Base-by-base conservation (phyloP, 1,284 basidiomycete species). In the Puccinia polysora region DNA sequence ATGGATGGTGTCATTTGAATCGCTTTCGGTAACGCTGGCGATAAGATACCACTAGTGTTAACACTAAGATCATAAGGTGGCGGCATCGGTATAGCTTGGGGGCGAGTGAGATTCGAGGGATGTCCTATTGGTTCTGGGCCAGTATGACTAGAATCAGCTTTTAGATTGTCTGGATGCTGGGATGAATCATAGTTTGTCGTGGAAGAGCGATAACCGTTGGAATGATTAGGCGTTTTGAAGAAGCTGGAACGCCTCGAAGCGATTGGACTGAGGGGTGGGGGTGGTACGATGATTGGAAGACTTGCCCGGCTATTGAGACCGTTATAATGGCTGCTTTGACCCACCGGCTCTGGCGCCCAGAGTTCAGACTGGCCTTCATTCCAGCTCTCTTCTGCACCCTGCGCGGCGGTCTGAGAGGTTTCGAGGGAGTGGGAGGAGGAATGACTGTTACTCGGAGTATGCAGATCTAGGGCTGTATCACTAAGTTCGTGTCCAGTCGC, bases 1-100 rank as follows among this genome's bases (percentile, higher is more conserved):
- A 82, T 81, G 7, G 79, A 79, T 2, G 80, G 81, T 7, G 81
- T 81, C 77, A 81, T 80, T 50, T 65, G 63, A 18, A 52, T 65
- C 20, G 36, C 43, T 23, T 53, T 53, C 23, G 63, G 49, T 1
- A 65, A 34, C 15, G 45, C 34, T 20, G 63, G 63, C 20, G 63
- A 65, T 15, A 53, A 32, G 20, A 53, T 28, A 3, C 49, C 49
- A 12, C 28, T 32, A 18, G 53, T 18, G n/a, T 45, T 45, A 45
- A 10, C n/a, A 45, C n/a, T 45, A 14, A 50, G 63, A n/a, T 49
- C 63, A 36, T 65, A 65, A 30, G 49, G 49, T 20, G 63, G 63
- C 14, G 63, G 63, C 47, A 65, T 65, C 2, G 63, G 63, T 30
- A 65, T 65, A n/a, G 63, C 36, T 25, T 65, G 47, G 12, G 63